These are phyloP conservation scores for Taxawa tesnikishii DNA, from an alignment of 2,329 filamentous ascomycete species.

Conservation along the genomic window DNA sequence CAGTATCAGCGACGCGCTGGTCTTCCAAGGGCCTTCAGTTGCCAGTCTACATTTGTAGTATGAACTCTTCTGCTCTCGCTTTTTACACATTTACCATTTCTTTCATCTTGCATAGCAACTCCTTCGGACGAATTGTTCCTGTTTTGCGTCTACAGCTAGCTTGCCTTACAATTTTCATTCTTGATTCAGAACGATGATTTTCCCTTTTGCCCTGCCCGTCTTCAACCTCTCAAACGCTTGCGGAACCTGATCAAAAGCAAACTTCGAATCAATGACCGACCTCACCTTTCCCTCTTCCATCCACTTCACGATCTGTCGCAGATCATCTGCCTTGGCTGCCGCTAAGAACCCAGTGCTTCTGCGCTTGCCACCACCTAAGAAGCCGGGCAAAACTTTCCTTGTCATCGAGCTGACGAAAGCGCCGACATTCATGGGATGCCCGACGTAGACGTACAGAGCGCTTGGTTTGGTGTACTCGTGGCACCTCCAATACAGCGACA, in stretches of 20 bases:
- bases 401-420: conserved; percentile 18
- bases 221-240: conserved; percentile 48
- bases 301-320: conserved; percentile 40
- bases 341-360: conserved; percentile 26
- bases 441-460: conserved; percentile 43
- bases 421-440: conserved; percentile 22
- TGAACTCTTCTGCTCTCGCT: no score
- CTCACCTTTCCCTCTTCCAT: conserved; percentile 47
- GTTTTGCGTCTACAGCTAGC: no score
- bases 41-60: no score
- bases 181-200: no score
- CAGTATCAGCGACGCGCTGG: no score
- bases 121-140: no score
- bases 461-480: conserved; percentile 37
- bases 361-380: conserved; percentile 39
- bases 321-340: conserved; percentile 28
- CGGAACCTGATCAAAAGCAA: conserved; percentile 42
- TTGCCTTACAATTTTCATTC: no score
- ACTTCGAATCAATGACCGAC: conserved; percentile 42
- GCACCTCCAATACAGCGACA: conserved; percentile 39
- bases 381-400: conserved; percentile 27
- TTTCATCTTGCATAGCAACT: no score
- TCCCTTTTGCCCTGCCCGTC: conserved; percentile 43
- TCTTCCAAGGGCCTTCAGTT: no score
- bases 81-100: no score